phyloP scores from a whole-genome alignment of 805 yeast genomes.

The Maudiozyma saulgeensis region DNA sequence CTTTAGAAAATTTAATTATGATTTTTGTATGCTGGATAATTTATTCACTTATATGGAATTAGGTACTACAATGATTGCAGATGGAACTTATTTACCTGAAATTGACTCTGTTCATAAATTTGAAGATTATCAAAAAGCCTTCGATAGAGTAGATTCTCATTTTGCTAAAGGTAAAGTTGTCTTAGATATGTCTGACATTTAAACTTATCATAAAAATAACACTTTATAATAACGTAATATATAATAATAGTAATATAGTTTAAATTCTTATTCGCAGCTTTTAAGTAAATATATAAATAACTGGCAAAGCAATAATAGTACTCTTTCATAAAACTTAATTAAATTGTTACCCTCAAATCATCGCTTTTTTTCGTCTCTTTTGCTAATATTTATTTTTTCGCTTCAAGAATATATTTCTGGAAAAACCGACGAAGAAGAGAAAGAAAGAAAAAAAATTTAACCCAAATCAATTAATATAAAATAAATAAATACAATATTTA shows the following conservation, averaged over 20 bases:
- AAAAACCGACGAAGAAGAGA: no score
- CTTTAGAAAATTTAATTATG: constrained; percentile 27
- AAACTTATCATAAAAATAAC: not conserved
- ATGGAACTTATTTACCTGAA: constrained; percentile 32
- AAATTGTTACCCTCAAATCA: no score
- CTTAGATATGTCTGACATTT: constrained; percentile 5
- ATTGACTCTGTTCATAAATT: constrained; percentile 48
- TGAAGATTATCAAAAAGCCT: constrained; percentile 42
- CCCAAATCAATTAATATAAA: no score
- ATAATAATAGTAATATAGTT: not conserved
- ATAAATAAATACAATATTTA: no score
- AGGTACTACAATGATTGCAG: constrained; percentile 16
- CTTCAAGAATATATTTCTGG: no score
- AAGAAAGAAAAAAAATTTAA: no score
- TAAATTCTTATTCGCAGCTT: no score
- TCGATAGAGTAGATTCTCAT: constrained; percentile 37
- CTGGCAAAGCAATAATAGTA: no score
- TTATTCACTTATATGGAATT: constrained; percentile 12
- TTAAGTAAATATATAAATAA: no score
- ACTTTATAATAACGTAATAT: not conserved
- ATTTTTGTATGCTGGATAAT: constrained; percentile 6
- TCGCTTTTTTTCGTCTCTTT: no score
- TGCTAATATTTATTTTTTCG: no score
- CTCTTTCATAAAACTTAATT: no score
- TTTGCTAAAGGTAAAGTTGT: constrained; percentile 58